Evolutionary conservation across 768 basidiomycete species (phyloP), one percentile per base, ranked within the genome.

Genomic region (Auricularia cornea): DNA sequence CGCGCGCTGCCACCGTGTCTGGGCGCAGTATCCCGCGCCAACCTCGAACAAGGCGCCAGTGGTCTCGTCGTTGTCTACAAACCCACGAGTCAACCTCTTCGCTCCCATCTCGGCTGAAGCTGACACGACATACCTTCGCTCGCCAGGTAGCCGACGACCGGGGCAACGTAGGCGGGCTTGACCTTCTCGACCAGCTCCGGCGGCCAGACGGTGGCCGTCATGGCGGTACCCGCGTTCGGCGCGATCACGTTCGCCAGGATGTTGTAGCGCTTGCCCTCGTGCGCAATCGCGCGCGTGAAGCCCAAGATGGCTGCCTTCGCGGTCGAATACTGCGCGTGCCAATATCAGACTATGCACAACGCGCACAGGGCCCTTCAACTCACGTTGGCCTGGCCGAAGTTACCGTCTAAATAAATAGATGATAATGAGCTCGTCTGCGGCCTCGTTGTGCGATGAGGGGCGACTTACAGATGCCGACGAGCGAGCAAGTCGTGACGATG

Each of bases 161-260:
- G 96, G 2, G 96, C 93, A 60, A 98, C 85, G 70, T 81, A 96
- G 69, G 97, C 93, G 48, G 96, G 94, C 86, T 94, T 94, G 81
- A 94, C 90, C 28, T 90, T 89, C 62, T 95, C 88, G 12, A 94
- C 85, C 87, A 89, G 87, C 69, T 90, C 91, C 71, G 87, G 84
- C 3, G 89, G 83, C 87, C 88, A 94, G 68, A 92, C 74, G 1
- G 92, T 93, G 71, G 83, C 83, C 11, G 91, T 94, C 93, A 95
- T 94, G 20, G 92, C 90, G 23, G 92, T 95, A 11, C 92, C 93
- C 31, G 92, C 94, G 40, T 85, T 85, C 1, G 94, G 92, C 32
- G 90, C 92, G 64, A 98, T 87, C 60, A 82, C 81, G 72, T 99
- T 99, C 66, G 86, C 90, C 59, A 94, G 70, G 70, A 99, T 98